Evolutionary conservation across 768 basidiomycete genomes (phyloP).

Genomic region (Mrakia gelida): DNA sequence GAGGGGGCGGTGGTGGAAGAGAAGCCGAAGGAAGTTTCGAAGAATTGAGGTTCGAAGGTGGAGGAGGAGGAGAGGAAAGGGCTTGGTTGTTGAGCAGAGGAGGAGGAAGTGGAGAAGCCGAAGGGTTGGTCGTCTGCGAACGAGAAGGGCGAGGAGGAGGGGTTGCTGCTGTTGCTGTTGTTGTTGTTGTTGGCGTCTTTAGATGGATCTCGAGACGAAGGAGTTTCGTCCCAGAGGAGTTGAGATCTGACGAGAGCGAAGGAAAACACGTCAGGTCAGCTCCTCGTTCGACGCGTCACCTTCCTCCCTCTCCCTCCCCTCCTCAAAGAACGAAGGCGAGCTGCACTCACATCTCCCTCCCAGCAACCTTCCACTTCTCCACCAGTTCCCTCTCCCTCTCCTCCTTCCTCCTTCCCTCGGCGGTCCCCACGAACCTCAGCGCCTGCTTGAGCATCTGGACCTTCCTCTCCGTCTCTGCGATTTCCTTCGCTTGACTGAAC

Average conservation of each 20-base stretch:
- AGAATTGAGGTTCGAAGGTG: background rate
- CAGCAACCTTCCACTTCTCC: slow-evolving; percentile 12
- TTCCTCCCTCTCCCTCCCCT: no score
- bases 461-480: slow-evolving; percentile 1
- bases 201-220: background rate
- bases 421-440: background rate
- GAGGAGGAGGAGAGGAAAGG: background rate
- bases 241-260: background rate
- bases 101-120: background rate
- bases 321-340: background rate
- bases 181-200: no score
- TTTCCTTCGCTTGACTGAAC: slow-evolving; percentile 1
- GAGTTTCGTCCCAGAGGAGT: slow-evolving; percentile 10
- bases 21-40: background rate
- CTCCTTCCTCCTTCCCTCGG: slow-evolving; percentile 7
- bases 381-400: background rate
- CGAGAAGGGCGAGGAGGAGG: background rate
- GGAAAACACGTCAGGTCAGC: no score
- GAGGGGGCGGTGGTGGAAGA: background rate
- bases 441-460: slow-evolving; percentile 10
- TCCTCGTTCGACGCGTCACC: no score
- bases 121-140: background rate
- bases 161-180: no score
- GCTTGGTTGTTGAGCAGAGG: background rate
- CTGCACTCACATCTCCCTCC: slow-evolving; percentile 7